phyloP scores from a whole-genome alignment of 495 filamentous ascomycete species.

The Jackrogersella multiformis region DNA sequence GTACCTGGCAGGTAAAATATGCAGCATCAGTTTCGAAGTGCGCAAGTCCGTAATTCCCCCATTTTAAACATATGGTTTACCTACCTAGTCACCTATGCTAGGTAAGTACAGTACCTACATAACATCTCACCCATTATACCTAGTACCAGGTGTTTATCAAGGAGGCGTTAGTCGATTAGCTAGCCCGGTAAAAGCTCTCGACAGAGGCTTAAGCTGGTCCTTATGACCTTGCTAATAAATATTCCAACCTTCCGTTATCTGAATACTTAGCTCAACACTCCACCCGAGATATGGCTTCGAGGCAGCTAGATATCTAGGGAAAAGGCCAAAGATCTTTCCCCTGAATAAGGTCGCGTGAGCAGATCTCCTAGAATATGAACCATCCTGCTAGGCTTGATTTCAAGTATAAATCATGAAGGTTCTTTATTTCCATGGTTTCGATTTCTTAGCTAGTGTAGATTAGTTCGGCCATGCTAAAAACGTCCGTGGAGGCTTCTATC shows the following conservation, averaged over 20 bases:
- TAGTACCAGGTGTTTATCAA: too few relatives aligned
- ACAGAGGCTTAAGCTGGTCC: neutral
- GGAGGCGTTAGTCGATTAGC: too few relatives aligned
- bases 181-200: neutral
- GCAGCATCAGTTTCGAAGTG: neutral
- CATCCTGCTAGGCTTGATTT: neutral
- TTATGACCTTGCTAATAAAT: neutral
- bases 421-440: neutral
- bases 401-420: neutral
- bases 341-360: neutral
- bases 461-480: too few relatives aligned
- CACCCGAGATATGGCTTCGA: neutral
- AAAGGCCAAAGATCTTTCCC: neutral
- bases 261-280: neutral
- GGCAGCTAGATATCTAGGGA: neutral
- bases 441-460: neutral
- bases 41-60: neutral
- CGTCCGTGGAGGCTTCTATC: neutral
- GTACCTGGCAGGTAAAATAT: neutral
- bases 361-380: neutral
- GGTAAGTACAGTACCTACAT: too few relatives aligned
- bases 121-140: too few relatives aligned
- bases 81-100: too few relatives aligned
- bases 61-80: too few relatives aligned
- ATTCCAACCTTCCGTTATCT: neutral